Percentiles rank a stretch among this genome's conserved stretches.
Evolutionary conservation across 139 green algal genomes (phyloP).

Genomic region (Chlorella sorokiniana): DNA sequence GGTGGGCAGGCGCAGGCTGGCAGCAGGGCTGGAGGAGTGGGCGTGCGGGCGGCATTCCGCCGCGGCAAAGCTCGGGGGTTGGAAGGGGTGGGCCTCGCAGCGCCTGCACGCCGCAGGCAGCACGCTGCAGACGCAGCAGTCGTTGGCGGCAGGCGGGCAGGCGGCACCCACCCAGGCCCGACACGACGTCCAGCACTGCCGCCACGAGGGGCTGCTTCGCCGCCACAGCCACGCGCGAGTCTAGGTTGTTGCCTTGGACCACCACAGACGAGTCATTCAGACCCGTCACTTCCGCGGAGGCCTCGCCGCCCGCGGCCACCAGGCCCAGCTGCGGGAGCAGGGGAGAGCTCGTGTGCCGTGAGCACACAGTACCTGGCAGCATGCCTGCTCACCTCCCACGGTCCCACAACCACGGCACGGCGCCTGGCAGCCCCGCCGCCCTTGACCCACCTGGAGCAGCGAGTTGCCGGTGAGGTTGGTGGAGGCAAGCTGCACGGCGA

Average conservation of each 20-base stretch:
- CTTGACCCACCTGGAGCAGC: not conserved
- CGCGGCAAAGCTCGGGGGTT: too few relatives aligned
- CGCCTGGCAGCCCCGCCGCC: not conserved
- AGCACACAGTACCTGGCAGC: not conserved
- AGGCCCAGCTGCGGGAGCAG: not conserved
- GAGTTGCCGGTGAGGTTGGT: conserved; percentile 6
- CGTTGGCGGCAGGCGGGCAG: not conserved
- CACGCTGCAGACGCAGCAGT: too few relatives aligned
- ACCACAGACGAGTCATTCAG: not conserved
- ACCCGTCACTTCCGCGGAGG: not conserved
- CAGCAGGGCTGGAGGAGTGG: not conserved
- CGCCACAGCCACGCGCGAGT: not conserved
- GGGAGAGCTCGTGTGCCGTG: not conserved
- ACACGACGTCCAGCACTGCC: not conserved
- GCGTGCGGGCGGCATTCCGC: too few relatives aligned
- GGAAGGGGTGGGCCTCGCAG: not conserved
- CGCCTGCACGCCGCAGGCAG: not conserved
- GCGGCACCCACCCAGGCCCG: not conserved
- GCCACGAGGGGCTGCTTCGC: not conserved
- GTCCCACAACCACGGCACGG: not conserved
- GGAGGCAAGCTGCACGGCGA: not conserved
- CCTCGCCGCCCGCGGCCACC: not conserved
- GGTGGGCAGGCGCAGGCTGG: not conserved
- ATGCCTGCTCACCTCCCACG: not conserved
- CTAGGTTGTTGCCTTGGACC: not conserved